Evolutionary conservation across 2,329 filamentous ascomycete species (phyloP).

Genomic region (Drechslerella dactyloides): DNA sequence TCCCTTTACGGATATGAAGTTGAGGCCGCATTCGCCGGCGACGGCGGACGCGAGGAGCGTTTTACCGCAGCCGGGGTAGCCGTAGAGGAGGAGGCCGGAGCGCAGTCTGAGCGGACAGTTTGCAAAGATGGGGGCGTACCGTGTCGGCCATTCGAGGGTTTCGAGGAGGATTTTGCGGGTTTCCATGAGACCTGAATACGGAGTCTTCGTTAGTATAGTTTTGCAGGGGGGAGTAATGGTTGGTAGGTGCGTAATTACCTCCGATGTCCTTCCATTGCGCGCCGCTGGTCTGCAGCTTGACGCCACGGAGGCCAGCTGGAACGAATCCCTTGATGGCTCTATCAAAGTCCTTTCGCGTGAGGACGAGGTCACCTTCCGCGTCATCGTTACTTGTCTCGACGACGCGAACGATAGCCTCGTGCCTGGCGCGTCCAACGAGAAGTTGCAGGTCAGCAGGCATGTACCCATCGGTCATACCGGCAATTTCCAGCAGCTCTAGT

Average conservation of each 20-base stretch:
- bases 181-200: slow-evolving; percentile 68
- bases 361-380: slow-evolving; percentile 65
- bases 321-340: slow-evolving; percentile 89
- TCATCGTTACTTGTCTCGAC: slow-evolving; percentile 64
- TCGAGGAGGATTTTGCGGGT: slow-evolving; percentile 92
- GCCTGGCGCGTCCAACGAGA: slow-evolving; percentile 83
- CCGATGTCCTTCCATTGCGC: slow-evolving; percentile 93
- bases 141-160: slow-evolving; percentile 94
- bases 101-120: slow-evolving; percentile 93
- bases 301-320: slow-evolving; percentile 90
- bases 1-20: slow-evolving; percentile 98
- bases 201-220: not conserved
- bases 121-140: slow-evolving; percentile 96
- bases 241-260: slow-evolving; percentile 57
- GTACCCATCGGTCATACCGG: slow-evolving; percentile 93
- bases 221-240: not conserved
- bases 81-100: slow-evolving; percentile 90
- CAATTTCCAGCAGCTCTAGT: slow-evolving; percentile 89
- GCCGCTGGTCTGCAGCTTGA: slow-evolving; percentile 88
- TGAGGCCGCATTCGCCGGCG: slow-evolving; percentile 95
- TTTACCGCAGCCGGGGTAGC: slow-evolving; percentile 95
- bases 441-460: slow-evolving; percentile 94
- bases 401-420: slow-evolving; percentile 87
- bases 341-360: slow-evolving; percentile 79
- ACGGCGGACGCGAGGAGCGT: slow-evolving; percentile 93